These are phyloP conservation scores for Apiospora sp. DNA, from an alignment of 2,329 filamentous ascomycete genomes.

Conservation along the genomic window DNA sequence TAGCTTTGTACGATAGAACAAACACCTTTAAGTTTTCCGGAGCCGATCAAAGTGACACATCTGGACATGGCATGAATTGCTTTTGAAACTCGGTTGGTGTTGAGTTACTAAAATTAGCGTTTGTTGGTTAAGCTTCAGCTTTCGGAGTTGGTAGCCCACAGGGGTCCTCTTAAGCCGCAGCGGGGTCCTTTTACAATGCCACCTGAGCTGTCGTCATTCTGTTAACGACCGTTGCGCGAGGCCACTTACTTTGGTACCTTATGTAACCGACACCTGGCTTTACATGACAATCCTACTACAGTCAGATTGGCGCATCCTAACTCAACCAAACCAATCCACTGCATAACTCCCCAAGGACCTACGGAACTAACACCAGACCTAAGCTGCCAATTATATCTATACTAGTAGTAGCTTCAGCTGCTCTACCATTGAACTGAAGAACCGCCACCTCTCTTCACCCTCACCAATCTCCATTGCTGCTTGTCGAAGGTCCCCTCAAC, in stretches of 20 bases:
- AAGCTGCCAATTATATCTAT: neutral
- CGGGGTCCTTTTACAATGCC: neutral
- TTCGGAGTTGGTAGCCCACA: neutral
- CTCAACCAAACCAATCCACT: conserved; percentile 7
- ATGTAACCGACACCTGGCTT: conserved; percentile 11
- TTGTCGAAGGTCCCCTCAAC: neutral
- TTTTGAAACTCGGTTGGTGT: neutral
- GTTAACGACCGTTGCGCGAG: neutral
- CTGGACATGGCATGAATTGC: neutral
- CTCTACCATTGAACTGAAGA: neutral
- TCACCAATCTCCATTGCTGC: neutral
- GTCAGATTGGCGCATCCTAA: neutral
- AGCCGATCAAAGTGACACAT: neutral
- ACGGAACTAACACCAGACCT: neutral
- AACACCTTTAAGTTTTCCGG: neutral
- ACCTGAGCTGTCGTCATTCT: neutral
- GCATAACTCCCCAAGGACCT: neutral
- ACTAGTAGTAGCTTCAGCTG: neutral
- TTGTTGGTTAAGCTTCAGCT: neutral
- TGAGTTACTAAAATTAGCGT: neutral
- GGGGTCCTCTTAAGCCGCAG: neutral
- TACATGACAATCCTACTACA: neutral
- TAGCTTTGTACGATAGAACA: neutral
- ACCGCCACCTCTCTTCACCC: neutral
- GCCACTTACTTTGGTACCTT: too few relatives aligned